Conservation (phyloP, 106 monocot genomes). For the Allium fistulosum region DNA sequence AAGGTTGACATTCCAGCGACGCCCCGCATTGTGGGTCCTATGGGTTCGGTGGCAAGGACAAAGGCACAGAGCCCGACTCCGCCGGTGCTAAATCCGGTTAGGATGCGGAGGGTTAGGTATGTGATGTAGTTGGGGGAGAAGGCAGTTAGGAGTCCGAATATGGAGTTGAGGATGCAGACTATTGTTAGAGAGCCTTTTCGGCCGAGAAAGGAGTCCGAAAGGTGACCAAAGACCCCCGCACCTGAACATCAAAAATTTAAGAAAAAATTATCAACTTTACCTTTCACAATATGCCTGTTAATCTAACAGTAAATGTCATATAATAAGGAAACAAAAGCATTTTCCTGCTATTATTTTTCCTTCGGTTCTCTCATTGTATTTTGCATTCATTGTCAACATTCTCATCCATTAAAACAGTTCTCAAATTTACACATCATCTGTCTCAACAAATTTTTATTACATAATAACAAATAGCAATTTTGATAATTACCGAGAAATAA, state of each 20-base stretch:
- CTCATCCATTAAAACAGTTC: no score
- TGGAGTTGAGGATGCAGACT: constrained; percentile 44
- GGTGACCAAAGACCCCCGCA: constrained; percentile 79
- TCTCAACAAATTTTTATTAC: no score
- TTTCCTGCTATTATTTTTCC: no score
- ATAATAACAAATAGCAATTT: no score
- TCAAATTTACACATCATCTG: no score
- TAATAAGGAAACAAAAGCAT: no score
- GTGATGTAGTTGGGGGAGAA: constrained; percentile 48
- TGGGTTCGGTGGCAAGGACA: constrained; percentile 87
- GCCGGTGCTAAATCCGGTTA: constrained; percentile 79
- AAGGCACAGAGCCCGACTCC: constrained; percentile 85
- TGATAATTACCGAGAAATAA: no score
- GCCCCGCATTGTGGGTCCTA: constrained; percentile 64
- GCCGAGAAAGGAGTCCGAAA: constrained; percentile 82
- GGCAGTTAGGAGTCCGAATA: constrained; percentile 73
- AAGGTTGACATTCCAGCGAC: constrained; percentile 81
- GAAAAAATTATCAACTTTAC: background rate
- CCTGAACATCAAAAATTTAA: constrained; percentile 29
- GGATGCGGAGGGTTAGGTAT: constrained; percentile 62
- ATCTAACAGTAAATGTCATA: no score
- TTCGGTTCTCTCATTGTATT: no score
- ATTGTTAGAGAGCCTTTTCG: constrained; percentile 55
- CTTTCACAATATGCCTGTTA: no score
- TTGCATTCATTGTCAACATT: no score